Percentiles rank a stretch among this genome's conserved stretches.
phyloP scores from a whole-genome alignment of 129 eudicot genomes.

The Flaveria sonorensis region DNA sequence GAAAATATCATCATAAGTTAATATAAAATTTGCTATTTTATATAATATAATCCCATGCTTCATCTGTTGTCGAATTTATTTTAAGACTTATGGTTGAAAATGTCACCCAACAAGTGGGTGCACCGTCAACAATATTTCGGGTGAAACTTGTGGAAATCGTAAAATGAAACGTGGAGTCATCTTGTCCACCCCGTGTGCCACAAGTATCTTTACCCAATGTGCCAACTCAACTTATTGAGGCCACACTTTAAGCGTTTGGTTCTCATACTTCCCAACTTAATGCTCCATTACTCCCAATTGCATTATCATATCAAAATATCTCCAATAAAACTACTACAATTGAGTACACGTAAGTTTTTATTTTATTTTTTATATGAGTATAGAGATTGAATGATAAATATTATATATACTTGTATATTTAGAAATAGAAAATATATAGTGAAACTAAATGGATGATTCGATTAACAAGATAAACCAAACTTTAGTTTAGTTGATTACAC shows the following conservation, averaged over 20 bases:
- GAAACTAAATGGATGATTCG: not conserved
- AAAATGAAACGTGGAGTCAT: slow-evolving; percentile 23
- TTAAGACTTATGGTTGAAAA: too few relatives aligned
- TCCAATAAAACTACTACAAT: not conserved
- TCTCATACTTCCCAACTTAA: slow-evolving; percentile 23
- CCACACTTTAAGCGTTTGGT: slow-evolving; percentile 35
- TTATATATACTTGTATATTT: too few relatives aligned
- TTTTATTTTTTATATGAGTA: too few relatives aligned
- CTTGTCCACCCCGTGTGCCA: slow-evolving; percentile 33
- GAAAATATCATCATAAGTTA: too few relatives aligned
- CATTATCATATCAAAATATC: slow-evolving; percentile 27
- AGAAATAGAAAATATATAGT: not conserved
- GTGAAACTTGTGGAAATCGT: slow-evolving; percentile 34
- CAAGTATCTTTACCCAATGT: slow-evolving; percentile 13
- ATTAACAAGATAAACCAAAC: not conserved
- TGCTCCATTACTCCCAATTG: slow-evolving; percentile 19
- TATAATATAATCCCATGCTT: too few relatives aligned
- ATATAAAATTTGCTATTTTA: too few relatives aligned
- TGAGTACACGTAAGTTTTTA: not conserved
- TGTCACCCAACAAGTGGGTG: not conserved
- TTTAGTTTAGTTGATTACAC: not conserved
- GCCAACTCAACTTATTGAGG: slow-evolving; percentile 12
- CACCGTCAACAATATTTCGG: not conserved
- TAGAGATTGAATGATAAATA: too few relatives aligned
- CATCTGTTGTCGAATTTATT: too few relatives aligned